These are phyloP conservation scores for Elaeagnus macrophylla DNA, from an alignment of 306 rosid species.

Conservation along the genomic window DNA sequence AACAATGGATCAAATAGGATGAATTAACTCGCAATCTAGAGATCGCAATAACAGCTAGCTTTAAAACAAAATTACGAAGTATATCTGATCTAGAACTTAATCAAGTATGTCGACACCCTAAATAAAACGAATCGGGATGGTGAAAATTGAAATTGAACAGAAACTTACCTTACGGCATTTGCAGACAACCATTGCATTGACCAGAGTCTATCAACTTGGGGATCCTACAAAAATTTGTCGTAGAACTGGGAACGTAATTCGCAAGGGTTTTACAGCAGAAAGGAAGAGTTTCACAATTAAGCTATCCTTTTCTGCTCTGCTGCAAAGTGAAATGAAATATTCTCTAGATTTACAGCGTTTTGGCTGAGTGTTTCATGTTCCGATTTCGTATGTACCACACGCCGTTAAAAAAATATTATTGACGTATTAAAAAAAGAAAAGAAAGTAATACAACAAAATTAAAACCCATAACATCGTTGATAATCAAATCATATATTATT, in stretches of 20 bases:
- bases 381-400: no score
- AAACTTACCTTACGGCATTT: constrained; percentile 87
- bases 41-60: background rate
- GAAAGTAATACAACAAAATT: no score
- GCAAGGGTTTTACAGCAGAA: background rate
- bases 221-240: background rate
- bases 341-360: constrained; percentile 11
- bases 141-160: constrained; percentile 5
- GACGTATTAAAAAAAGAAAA: no score
- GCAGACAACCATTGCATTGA: constrained; percentile 97
- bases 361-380: constrained; percentile 18
- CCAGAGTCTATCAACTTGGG: background rate
- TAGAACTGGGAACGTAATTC: constrained; percentile 6
- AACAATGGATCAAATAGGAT: no score
- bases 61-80: constrained; percentile 1
- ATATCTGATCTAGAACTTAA: constrained; percentile 44
- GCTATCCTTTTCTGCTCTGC: background rate
- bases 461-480: no score
- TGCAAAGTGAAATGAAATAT: background rate
- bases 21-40: constrained; percentile 17
- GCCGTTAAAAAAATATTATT: no score
- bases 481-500: no score
- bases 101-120: constrained; percentile 8
- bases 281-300: background rate
- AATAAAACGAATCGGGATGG: constrained; percentile 14